Percentiles rank a stretch among this genome's conserved stretches.
These are phyloP conservation scores for Emmonsiellopsis sp. DNA, from an alignment of 2,329 filamentous ascomycete genomes.

Conservation along the genomic window DNA sequence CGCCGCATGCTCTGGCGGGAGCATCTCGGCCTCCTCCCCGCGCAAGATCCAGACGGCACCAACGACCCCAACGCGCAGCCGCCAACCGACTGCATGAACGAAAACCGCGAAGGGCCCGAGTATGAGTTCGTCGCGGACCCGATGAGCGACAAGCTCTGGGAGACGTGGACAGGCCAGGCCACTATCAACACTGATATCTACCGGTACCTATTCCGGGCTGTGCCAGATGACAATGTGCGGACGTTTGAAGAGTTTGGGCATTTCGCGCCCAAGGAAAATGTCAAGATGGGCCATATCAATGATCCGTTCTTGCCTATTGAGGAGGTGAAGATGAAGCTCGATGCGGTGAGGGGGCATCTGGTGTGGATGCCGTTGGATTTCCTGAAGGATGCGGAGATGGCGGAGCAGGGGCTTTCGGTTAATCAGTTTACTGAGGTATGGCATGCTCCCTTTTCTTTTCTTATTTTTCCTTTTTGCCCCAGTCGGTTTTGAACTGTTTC, in stretches of 20 bases:
- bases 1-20: constrained; percentile 85
- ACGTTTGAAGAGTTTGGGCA: constrained; percentile 83
- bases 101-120: constrained; percentile 60
- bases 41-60: constrained; percentile 57
- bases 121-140: constrained; percentile 67
- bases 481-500: too few species aligned
- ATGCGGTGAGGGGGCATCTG: constrained; percentile 74
- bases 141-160: constrained; percentile 56
- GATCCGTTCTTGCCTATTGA: constrained; percentile 65
- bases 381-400: constrained; percentile 75
- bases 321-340: constrained; percentile 65
- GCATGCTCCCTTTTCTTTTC: constrained; percentile 33
- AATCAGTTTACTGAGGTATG: constrained; percentile 79
- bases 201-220: constrained; percentile 70
- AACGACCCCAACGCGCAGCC: constrained; percentile 69
- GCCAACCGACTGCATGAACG: constrained; percentile 59
- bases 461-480: not conserved
- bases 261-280: constrained; percentile 54
- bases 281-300: constrained; percentile 72
- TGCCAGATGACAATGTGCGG: constrained; percentile 82
- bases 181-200: constrained; percentile 73
- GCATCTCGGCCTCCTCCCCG: constrained; percentile 72
- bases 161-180: constrained; percentile 65
- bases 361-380: constrained; percentile 96
- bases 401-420: constrained; percentile 75